Percentiles rank a stretch among this genome's conserved stretches.
Evolutionary conservation across 2,329 filamentous ascomycete genomes (phyloP).

Genomic region (Tricladium varicosporioides): DNA sequence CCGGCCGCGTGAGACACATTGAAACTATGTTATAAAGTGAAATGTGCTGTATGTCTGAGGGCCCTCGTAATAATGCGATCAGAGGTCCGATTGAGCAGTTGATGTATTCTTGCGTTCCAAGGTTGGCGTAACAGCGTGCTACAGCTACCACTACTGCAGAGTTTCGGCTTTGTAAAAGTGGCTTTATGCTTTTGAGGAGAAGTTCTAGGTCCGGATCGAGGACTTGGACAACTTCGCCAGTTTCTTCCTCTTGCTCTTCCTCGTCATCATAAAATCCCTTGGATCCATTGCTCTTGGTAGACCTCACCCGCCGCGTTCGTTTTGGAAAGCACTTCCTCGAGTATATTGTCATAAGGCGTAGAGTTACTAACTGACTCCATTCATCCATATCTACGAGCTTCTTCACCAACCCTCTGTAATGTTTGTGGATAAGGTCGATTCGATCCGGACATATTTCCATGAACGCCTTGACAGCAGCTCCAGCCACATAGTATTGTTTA

Average conservation of each 20-base stretch:
- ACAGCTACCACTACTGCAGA: constrained; percentile 89
- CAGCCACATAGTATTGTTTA: constrained; percentile 94
- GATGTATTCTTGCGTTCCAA: constrained; percentile 78
- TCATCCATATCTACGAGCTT: constrained; percentile 99
- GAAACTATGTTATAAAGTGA: constrained; percentile 93
- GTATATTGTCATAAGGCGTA: constrained; percentile 81
- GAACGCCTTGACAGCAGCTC: constrained; percentile 86
- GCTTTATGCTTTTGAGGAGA: constrained; percentile 74
- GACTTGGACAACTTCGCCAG: constrained; percentile 50
- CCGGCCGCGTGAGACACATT: constrained; percentile 75
- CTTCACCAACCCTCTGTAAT: constrained; percentile 80
- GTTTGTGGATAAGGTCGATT: constrained; percentile 84
- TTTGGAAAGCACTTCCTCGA: constrained; percentile 83
- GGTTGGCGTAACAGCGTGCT: constrained; percentile 77
- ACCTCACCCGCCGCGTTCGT: constrained; percentile 57
- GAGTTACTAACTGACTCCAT: constrained; percentile 86
- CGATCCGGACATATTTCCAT: constrained; percentile 85
- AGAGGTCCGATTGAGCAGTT: constrained; percentile 76
- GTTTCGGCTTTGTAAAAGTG: constrained; percentile 90
- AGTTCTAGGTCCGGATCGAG: constrained; percentile 81
- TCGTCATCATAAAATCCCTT: constrained; percentile 82
- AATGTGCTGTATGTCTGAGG: constrained; percentile 84
- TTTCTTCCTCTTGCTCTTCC: constrained; percentile 40
- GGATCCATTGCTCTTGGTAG: constrained; percentile 47
- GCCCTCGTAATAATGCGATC: constrained; percentile 78